These are phyloP conservation scores for Lepidium didymum DNA, from an alignment of 345 rosid genomes.

Conservation along the genomic window DNA sequence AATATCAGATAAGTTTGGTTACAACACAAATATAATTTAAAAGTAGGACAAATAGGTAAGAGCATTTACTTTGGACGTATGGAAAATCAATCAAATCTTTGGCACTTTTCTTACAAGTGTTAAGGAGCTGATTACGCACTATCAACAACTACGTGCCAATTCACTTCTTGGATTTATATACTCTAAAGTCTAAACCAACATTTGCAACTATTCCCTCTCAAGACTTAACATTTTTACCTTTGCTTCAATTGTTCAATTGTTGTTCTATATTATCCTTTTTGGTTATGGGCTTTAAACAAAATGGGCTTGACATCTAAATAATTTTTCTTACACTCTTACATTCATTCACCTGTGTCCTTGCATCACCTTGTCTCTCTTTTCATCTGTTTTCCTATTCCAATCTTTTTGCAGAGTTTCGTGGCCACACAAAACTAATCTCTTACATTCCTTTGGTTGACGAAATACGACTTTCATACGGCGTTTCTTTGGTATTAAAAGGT, in stretches of 20 bases:
- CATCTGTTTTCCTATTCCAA: too few species aligned
- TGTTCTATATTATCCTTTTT: not conserved
- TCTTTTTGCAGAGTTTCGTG: too few species aligned
- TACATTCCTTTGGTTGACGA: too few species aligned
- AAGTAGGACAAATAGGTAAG: not conserved
- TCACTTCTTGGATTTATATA: not conserved
- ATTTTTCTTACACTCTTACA: too few species aligned
- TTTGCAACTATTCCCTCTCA: not conserved
- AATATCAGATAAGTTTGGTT: too few species aligned
- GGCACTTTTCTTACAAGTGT: not conserved
- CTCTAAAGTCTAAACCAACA: not conserved
- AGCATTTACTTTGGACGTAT: not conserved
- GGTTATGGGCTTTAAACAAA: not conserved
- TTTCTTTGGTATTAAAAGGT: too few species aligned
- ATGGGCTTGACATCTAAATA: not conserved
- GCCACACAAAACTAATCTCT: too few species aligned
- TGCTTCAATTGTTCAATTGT: not conserved
- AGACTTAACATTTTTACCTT: not conserved
- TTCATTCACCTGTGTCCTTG: too few species aligned
- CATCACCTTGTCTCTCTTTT: too few species aligned
- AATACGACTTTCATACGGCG: too few species aligned
- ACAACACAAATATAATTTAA: too few species aligned
- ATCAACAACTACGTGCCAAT: not conserved
- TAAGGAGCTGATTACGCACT: too few species aligned
- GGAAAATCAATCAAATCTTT: slow-evolving; percentile 7